phyloP scores from a whole-genome alignment of 306 rosid species.

The Castanea sativa region DNA sequence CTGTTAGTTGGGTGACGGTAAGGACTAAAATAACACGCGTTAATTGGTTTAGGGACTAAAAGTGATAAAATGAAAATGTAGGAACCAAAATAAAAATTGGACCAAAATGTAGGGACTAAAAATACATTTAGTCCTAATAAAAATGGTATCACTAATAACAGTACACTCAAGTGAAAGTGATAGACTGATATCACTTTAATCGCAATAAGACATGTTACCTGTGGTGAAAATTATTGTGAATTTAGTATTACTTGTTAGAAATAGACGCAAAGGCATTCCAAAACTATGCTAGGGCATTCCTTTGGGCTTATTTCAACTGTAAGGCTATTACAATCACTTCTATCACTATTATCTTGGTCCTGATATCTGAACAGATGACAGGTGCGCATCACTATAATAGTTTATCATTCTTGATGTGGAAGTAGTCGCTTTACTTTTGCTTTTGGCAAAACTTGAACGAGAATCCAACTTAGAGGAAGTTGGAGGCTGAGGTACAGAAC shows the following conservation, averaged over 20 bases:
- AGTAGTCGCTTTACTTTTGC: constrained; percentile 23
- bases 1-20: no score
- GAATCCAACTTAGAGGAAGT: constrained; percentile 4
- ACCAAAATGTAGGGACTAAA: no score
- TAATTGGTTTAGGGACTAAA: no score
- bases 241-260: background rate
- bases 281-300: constrained; percentile 5
- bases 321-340: background rate
- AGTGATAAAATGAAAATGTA: no score
- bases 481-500: constrained; percentile 18
- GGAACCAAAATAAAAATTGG: no score
- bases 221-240: no score
- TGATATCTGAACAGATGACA: constrained; percentile 22
- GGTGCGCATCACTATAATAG: constrained; percentile 15
- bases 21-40: no score
- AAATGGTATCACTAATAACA: no score
- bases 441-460: constrained; percentile 9
- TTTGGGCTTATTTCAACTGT: constrained; percentile 14
- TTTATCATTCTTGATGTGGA: constrained; percentile 1
- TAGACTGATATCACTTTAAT: no score
- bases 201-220: no score
- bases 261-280: background rate
- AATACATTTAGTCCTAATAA: no score
- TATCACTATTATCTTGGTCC: constrained; percentile 31
- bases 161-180: no score